Percentiles rank a stretch among this genome's conserved stretches.
Conservation (phyloP, 148 eudicot species). For the Cornus florida region DNA sequence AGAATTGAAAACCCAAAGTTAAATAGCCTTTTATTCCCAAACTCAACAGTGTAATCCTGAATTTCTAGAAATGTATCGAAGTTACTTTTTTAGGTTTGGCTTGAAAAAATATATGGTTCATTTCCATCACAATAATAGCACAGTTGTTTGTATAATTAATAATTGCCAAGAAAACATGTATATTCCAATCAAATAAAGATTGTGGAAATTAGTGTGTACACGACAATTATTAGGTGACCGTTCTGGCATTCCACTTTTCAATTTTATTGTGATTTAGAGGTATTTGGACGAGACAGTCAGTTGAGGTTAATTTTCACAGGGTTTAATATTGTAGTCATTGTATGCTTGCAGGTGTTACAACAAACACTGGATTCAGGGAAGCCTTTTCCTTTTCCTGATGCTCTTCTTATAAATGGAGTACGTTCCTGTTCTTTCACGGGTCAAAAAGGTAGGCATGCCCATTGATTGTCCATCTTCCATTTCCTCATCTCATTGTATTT, state of each 20-base stretch:
- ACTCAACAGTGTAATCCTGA: background rate
- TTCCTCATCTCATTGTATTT: background rate
- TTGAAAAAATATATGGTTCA: background rate
- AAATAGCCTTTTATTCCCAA: background rate
- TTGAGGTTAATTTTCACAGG: background rate
- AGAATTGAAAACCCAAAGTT: background rate
- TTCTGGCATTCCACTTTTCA: background rate
- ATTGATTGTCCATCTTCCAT: background rate
- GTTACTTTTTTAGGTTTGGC: background rate
- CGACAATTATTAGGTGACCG: background rate
- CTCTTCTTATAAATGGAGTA: constrained; percentile 69
- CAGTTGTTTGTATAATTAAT: background rate
- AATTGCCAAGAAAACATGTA: background rate
- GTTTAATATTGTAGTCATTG: background rate
- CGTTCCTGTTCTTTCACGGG: constrained; percentile 33
- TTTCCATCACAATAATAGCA: background rate
- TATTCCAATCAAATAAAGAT: background rate
- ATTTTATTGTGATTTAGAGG: background rate
- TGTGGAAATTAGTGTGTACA: background rate
- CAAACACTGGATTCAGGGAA: constrained; percentile 49
- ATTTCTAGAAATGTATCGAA: background rate
- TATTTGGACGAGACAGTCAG: background rate
- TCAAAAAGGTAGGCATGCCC: constrained; percentile 33
- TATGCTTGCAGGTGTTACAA: constrained; percentile 45
- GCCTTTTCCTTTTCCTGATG: constrained; percentile 55